Evolutionary conservation across 768 basidiomycete genomes (phyloP).

Genomic region (Boletus edulis): DNA sequence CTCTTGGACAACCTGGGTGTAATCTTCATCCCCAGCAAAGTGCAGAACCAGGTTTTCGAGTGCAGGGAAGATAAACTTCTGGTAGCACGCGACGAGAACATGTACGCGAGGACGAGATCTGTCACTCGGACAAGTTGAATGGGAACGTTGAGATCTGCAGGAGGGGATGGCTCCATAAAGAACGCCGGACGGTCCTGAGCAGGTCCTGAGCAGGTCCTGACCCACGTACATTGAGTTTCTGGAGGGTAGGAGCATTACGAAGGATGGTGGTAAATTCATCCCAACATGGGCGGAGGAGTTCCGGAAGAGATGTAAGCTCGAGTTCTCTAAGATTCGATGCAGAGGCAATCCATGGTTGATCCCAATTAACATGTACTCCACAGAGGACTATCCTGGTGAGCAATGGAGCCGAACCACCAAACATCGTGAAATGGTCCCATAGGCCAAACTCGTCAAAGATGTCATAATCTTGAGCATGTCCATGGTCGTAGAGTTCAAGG

Average conservation of each 20-base stretch:
- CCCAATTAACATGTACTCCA: slow-evolving; percentile 74
- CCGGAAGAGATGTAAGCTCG: slow-evolving; percentile 61
- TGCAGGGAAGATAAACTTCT: slow-evolving; percentile 32
- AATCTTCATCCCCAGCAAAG: slow-evolving; percentile 48
- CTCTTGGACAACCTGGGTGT: slow-evolving; percentile 43
- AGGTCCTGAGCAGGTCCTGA: slow-evolving; percentile 53
- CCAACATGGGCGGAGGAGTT: slow-evolving; percentile 58
- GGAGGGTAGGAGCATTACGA: slow-evolving; percentile 49
- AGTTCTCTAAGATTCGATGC: slow-evolving; percentile 42
- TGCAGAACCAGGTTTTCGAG: slow-evolving; percentile 45
- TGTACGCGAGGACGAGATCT: slow-evolving; percentile 48
- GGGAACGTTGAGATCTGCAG: slow-evolving; percentile 25
- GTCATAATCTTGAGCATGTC: slow-evolving; percentile 9
- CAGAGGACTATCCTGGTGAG: slow-evolving; percentile 51
- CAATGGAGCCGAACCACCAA: slow-evolving; percentile 52
- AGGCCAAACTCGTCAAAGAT: slow-evolving; percentile 11
- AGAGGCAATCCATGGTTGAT: slow-evolving; percentile 33
- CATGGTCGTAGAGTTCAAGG: slow-evolving; percentile 57
- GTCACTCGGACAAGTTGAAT: slow-evolving; percentile 29
- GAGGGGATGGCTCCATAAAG: slow-evolving; percentile 13
- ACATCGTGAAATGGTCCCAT: slow-evolving; percentile 43
- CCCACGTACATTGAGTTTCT: slow-evolving; percentile 47
- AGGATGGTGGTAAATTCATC: slow-evolving; percentile 52
- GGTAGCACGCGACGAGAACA: slow-evolving; percentile 43
- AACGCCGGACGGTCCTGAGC: slow-evolving; percentile 32